A percentile compares a stretch with the other conserved stretches of the same genome.
phyloP scores from a whole-genome alignment of 2,329 filamentous ascomycete species.

The Colletotrichum euphorbiae region DNA sequence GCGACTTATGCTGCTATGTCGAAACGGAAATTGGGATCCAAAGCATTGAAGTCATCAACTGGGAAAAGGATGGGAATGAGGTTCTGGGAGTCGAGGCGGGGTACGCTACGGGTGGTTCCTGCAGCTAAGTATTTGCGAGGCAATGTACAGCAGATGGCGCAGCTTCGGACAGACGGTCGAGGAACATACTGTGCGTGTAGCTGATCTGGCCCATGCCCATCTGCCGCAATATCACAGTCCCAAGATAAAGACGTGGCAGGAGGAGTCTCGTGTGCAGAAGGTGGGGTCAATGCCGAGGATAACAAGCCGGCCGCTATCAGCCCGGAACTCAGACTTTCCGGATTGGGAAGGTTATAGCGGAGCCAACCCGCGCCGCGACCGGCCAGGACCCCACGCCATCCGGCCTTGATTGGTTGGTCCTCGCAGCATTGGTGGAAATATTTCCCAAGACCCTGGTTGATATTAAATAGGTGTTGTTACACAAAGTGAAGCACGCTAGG shows the following conservation, averaged over 20 bases:
- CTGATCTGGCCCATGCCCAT: neutral
- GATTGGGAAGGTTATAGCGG: conserved; percentile 8
- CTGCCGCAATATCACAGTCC: neutral
- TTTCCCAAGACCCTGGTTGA: too few relatives aligned
- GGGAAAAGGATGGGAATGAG: neutral
- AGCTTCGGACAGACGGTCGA: too few relatives aligned
- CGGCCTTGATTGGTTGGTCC: neutral
- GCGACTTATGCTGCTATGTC: neutral
- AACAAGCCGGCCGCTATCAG: neutral
- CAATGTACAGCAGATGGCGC: too few relatives aligned
- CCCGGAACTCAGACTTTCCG: conserved; percentile 2
- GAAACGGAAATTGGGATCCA: too few relatives aligned
- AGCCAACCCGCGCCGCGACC: neutral
- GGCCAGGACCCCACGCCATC: neutral
- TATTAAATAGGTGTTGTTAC: too few relatives aligned
- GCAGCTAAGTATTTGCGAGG: too few relatives aligned
- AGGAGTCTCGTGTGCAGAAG: neutral
- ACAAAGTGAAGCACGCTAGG: too few relatives aligned
- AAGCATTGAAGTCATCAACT: neutral
- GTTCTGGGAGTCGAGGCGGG: neutral
- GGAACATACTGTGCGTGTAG: too few relatives aligned
- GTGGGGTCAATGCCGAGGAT: neutral
- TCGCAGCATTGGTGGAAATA: conserved; percentile 51
- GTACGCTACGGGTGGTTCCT: neutral
- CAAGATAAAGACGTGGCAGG: neutral